A percentile compares a stretch with the other conserved stretches of the same genome.
Evolutionary conservation across 192 early-diverging fungal species (phyloP).

Genomic region (Coemansia sp.): DNA sequence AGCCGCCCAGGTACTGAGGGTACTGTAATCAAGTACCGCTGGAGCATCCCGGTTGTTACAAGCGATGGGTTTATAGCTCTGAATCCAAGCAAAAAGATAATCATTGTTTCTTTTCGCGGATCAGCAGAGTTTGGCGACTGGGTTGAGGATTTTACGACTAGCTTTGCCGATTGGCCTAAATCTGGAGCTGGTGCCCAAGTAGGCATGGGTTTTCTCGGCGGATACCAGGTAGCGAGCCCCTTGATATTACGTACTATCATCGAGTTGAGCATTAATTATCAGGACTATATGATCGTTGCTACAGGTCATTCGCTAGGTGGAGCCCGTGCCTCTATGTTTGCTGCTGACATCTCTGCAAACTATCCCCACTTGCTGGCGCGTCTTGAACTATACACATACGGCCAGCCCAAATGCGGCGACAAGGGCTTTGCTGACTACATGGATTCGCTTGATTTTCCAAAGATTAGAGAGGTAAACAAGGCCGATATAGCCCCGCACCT

Average conservation of each 20-base stretch:
- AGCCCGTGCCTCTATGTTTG: slow-evolving; percentile 39
- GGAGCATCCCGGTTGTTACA: slow-evolving; percentile 20
- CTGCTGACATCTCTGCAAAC: slow-evolving; percentile 23
- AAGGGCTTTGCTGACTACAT: slow-evolving; percentile 29
- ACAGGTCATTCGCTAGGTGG: slow-evolving; percentile 53
- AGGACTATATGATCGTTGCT: slow-evolving; percentile 34
- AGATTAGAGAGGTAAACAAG: slow-evolving; percentile 34
- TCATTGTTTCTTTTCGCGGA: slow-evolving; percentile 37
- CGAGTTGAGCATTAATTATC: slow-evolving; percentile 19
- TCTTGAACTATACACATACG: slow-evolving; percentile 39
- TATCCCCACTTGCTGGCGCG: slow-evolving; percentile 9
- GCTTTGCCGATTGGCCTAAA: slow-evolving; percentile 15
- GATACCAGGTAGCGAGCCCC: slow-evolving; percentile 20
- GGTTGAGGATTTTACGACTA: slow-evolving; percentile 12
- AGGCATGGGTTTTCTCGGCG: slow-evolving; percentile 25
- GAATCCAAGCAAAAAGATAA: slow-evolving; percentile 22
- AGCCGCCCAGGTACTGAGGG: slow-evolving; percentile 28
- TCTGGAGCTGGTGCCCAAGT: slow-evolving; percentile 24
- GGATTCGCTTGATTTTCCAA: slow-evolving; percentile 18
- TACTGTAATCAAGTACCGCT: slow-evolving; percentile 23
- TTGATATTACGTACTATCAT: slow-evolving; percentile 14
- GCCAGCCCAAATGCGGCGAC: slow-evolving; percentile 44
- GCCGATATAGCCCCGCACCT: slow-evolving; percentile 44
- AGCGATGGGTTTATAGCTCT: slow-evolving; percentile 34
- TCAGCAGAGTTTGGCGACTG: slow-evolving; percentile 24